These are phyloP conservation scores for Akebia trifoliata DNA, from an alignment of 164 flowering plant genomes.

Conservation along the genomic window DNA sequence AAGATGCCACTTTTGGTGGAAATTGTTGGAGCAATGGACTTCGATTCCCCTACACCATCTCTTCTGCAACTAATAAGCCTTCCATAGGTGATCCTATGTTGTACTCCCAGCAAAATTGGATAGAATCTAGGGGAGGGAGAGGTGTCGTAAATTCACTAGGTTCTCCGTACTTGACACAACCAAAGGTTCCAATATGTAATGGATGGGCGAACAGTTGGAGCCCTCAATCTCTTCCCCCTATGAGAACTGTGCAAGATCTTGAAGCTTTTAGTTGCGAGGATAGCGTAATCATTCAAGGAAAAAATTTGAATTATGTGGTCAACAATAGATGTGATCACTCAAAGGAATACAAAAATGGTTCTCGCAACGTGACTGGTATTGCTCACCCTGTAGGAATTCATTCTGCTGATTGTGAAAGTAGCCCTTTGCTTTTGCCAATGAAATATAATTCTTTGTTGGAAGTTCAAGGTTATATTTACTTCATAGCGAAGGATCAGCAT, in stretches of 20 bases:
- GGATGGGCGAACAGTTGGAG: constrained; percentile 18
- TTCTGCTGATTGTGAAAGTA: constrained; percentile 11
- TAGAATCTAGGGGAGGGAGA: constrained; percentile 10
- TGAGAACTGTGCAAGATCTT: constrained; percentile 9
- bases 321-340: constrained; percentile 16
- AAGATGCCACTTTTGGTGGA: constrained; percentile 7
- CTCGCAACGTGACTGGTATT: no score
- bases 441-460: constrained; percentile 35
- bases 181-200: constrained; percentile 18
- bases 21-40: no score
- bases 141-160: constrained; percentile 10
- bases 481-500: constrained; percentile 69
- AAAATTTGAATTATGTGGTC: constrained; percentile 18
- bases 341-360: constrained; percentile 14
- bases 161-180: constrained; percentile 17
- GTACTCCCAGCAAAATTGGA: constrained; percentile 13
- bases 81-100: constrained; percentile 14
- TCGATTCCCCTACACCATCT: constrained; percentile 4
- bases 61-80: constrained; percentile 21
- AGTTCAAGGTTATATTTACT: constrained; percentile 40
- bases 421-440: constrained; percentile 21
- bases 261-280: constrained; percentile 38
- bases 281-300: constrained; percentile 43
- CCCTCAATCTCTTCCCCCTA: constrained; percentile 11
- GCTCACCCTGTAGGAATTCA: no score